Evolutionary conservation across 2,329 filamentous ascomycete genomes (phyloP), one percentile per base, ranked within the genome.

Genomic region (Blastomyces gilchristii): DNA sequence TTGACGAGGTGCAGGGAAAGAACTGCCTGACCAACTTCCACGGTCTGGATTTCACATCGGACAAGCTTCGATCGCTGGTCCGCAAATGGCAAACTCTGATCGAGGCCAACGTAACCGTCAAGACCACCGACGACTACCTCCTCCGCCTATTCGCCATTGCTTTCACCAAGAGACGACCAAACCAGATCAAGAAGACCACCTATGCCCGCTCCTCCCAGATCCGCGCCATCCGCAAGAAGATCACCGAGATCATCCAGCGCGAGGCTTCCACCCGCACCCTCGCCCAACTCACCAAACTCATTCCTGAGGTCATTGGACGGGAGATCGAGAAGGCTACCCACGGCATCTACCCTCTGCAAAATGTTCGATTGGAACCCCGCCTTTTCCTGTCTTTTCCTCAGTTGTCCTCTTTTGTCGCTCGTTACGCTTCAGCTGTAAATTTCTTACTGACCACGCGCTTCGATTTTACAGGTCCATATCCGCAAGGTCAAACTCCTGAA

Each of bases 1-100:
- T 97, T 75, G 94, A 99, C 77, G 94, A 99, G 83, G 87, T 99
- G 69, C 94, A 99, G 84, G 94, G 94, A 85, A 97, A 97, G 88
- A 97, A 96, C 88, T 97, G 94, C 85, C 83, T 99, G 81, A 97
- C 94, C 85, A 97, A 97, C 88, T 99, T 99, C 89, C 92, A 99
- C 87, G 94, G 94, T 74, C 87, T 99, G 79, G 94, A 99, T 84
- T 97, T 99, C 89, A 99, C 94, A 78, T 97, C 94, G 74, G 94
- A 99, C 87, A 99, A 99, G 87, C 89, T 99, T 75, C 90, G 94
- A 78, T 97, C 94, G 69, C 88, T 99, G 71, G 94, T 99, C 74
- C 92, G 94, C 84, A 99, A 99, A 85, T 99, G 94, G 94, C 94
- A 99, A 83, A 88, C 92, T 69, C 86, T 99, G 76, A 97, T 99